These are phyloP conservation scores for Coemansia sp. DNA, from an alignment of 192 early-diverging fungal species.

Conservation along the genomic window DNA sequence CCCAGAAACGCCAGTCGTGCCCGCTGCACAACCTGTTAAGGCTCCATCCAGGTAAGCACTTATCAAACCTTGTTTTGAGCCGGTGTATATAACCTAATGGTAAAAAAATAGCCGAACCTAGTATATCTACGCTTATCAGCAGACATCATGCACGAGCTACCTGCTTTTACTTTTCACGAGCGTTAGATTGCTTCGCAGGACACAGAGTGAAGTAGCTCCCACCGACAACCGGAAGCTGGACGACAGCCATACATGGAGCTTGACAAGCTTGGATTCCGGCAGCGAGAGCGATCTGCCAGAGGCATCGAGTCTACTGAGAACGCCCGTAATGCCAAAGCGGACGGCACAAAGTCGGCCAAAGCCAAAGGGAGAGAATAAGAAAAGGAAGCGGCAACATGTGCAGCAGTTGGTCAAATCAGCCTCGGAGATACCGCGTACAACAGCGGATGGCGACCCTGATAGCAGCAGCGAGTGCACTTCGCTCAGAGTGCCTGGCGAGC, in stretches of 20 bases:
- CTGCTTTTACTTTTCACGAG: not conserved
- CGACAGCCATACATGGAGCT: not conserved
- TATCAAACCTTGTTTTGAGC: not conserved
- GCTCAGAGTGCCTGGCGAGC: conserved; percentile 50
- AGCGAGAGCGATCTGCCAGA: conserved; percentile 57
- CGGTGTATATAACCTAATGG: not conserved
- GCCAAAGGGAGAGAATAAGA: not conserved
- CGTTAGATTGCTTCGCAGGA: conserved; percentile 23
- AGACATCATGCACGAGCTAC: not conserved
- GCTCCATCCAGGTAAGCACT: not conserved
- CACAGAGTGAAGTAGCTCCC: conserved; percentile 29
- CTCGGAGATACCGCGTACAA: conserved; percentile 24
- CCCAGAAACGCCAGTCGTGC: not conserved
- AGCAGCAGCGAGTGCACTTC: conserved; percentile 1
- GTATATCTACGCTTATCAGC: not conserved
- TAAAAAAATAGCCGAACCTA: not conserved
- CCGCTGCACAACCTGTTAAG: not conserved
- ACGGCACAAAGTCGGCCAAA: not conserved
- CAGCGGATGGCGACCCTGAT: conserved; percentile 22
- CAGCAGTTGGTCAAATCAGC: conserved; percentile 30
- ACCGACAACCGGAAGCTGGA: not conserved
- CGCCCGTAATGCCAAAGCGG: not conserved
- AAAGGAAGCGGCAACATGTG: not conserved
- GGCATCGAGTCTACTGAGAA: conserved; percentile 34
- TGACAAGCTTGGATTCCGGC: conserved; percentile 15